Conservation (phyloP, 2,329 filamentous ascomycete genomes). For the Nemania sp. region DNA sequence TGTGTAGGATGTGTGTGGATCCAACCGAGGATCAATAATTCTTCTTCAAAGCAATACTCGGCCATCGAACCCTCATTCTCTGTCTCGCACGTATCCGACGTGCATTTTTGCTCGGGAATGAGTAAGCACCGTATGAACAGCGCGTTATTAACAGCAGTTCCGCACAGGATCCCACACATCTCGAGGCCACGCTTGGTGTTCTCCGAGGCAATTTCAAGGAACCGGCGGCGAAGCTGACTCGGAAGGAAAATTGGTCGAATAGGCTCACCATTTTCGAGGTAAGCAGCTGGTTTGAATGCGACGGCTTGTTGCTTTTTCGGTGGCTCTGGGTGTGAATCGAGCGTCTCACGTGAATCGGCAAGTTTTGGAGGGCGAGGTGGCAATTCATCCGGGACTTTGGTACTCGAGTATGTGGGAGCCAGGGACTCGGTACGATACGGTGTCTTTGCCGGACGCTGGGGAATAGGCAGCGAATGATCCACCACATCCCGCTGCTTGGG, state of each 20-base stretch:
- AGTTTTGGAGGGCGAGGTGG: conserved; percentile 42
- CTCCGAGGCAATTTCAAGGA: conserved; percentile 71
- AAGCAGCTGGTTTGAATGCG: conserved; percentile 82
- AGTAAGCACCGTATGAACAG: conserved; percentile 88
- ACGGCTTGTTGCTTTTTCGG: conserved; percentile 60
- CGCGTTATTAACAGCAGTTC: conserved; percentile 88
- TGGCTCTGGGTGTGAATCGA: conserved; percentile 30
- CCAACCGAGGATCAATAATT: conserved; percentile 89
- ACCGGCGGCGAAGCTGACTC: conserved; percentile 70
- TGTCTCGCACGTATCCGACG: conserved; percentile 93
- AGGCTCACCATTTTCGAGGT: conserved; percentile 85
- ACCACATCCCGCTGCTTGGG: conserved; percentile 41
- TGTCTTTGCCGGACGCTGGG: conserved; percentile 41
- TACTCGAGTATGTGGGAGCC: not conserved
- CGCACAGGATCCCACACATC: conserved; percentile 93
- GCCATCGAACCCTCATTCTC: conserved; percentile 84
- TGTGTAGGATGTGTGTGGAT: conserved; percentile 98
- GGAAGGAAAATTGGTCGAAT: conserved; percentile 89
- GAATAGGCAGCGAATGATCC: conserved; percentile 24
- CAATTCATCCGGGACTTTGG: conserved; percentile 28
- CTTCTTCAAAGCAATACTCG: conserved; percentile 84
- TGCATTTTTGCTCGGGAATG: conserved; percentile 88
- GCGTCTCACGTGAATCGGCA: conserved; percentile 27
- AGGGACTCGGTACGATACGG: conserved; percentile 39
- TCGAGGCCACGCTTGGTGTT: conserved; percentile 87